Evolutionary conservation across 129 eudicot species (phyloP), one percentile per base, ranked within the genome.

Genomic region (Saposhnikovia divaricata): DNA sequence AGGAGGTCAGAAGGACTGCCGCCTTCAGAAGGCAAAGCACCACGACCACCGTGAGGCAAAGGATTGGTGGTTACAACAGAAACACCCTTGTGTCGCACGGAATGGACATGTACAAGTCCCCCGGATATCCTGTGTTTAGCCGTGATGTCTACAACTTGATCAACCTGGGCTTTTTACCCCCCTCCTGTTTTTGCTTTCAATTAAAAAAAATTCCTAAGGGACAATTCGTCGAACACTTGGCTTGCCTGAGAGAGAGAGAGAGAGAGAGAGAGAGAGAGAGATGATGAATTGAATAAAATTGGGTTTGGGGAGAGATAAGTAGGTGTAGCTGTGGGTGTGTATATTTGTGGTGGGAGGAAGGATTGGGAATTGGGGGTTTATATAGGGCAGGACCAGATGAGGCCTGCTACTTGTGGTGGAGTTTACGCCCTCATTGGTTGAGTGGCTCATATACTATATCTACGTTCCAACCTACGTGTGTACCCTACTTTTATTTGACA

Each of bases 31-130:
- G 99, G 99, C 86, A 87, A 81, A 46, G 99, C 99, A 6, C 99
- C 99, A 61, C 99, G 98, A 51, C 99, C 97, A 78, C 99, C 99
- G 98, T 95, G 97, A 86, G 94, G 88, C 81, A 91, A 90, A 82
- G 96, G 97, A 79, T 90, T 90, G 81, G 79, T 57, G 0, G 66
- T 25, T 9, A 61, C 1, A 3, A 61, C 34, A 10, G 34, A 61
- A 61, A 61, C 34, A 78, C 87, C 92, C 86, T 84, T 87, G 59
- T 87, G 84, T 27, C 93, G 93, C 78, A 88, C 85, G 73, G 89
- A 50, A n/a, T 86, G 94, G 89, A 85, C 97, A 89, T 91, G 93
- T 9, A 63, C 85, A 42, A 83, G 80, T 51, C 85, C 79, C 81
- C 91, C 96, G 72, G 78, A 79, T 77, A 55, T 90, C 83, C 91